Evolutionary conservation across 2,329 filamentous ascomycete species (phyloP), one percentile per base, ranked within the genome.

Genomic region (Pseudofabraea citricarpa): DNA sequence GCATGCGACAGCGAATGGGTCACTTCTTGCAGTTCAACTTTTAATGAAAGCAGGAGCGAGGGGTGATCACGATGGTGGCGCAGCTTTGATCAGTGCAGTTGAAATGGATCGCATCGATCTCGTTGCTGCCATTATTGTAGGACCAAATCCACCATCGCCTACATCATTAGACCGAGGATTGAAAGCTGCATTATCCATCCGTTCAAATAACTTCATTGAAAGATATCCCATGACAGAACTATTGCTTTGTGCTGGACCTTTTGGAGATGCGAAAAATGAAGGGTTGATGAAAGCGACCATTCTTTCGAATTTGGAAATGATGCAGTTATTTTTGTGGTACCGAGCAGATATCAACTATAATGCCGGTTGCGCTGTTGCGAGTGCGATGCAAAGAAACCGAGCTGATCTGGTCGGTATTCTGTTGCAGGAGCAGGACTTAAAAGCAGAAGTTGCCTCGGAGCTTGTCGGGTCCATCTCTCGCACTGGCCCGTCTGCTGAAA

Each of bases 181-280:
- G 31, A 62, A 63, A 2, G 56, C 66, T 5, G 60, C 80, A 2
- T 68, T 75, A 45, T 56, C 65, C 2, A 69, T 73, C 38, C 56
- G 68, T 2, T 67, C 69, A 2, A 64, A 77, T 15, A 67, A 66
- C 5, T 69, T 72, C 0, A 66, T 69, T 22, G 69, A 72, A 23
- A 79, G 75, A 52, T 59, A 75, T 32, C 67, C 68, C 2, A 62
- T 82, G 48, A 66, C 73, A 0, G 77, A 83, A 54, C 61, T 79
- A 3, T 55, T 83, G 2, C 64, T 83, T 2, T 80, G 77, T 41
- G 77, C 74, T 1, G 78, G 79, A 0, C 77, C 77, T 1, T 63
- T 67, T 10, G 79, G 79, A 2, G 70, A 75, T 12, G 50, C 43
- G 10, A 35, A 36, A 29, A 44, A 42, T 16, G 41, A 50, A 20